Percentiles rank a stretch among this genome's conserved stretches.
These are phyloP conservation scores for Actinomortierella wolfii DNA, from an alignment of 371 early-diverging fungal genomes.

Conservation along the genomic window DNA sequence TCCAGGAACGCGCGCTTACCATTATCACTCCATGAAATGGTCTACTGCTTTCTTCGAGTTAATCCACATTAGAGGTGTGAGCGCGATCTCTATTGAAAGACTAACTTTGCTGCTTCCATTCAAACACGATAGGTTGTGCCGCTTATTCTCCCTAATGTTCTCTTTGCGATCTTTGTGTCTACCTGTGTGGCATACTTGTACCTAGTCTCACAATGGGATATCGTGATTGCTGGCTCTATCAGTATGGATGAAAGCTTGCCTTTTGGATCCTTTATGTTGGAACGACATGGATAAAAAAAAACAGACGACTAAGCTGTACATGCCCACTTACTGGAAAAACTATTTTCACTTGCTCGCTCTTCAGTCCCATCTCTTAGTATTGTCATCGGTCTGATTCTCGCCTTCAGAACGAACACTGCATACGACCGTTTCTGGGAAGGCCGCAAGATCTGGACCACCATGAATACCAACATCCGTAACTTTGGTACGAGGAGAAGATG, in stretches of 20 bases:
- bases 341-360: background rate
- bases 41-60: no score
- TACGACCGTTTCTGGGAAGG: constrained; percentile 84
- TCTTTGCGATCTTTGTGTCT: constrained; percentile 36
- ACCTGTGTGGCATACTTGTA: constrained; percentile 35
- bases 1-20: no score
- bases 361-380: constrained; percentile 62
- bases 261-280: background rate
- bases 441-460: constrained; percentile 65
- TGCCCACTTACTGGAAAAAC: background rate
- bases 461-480: constrained; percentile 62
- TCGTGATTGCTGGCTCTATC: constrained; percentile 30
- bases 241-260: constrained; percentile 11
- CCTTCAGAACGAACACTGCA: constrained; percentile 80
- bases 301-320: background rate
- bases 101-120: no score
- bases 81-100: no score
- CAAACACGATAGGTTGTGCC: constrained; percentile 33
- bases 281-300: background rate
- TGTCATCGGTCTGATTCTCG: constrained; percentile 71
- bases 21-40: no score
- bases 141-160: constrained; percentile 35
- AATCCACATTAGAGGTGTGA: no score
- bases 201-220: constrained; percentile 16
- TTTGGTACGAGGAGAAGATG: constrained; percentile 21